Base-by-base conservation (phyloP, 73 alveolate species). In the Blepharisma japonicum region DNA sequence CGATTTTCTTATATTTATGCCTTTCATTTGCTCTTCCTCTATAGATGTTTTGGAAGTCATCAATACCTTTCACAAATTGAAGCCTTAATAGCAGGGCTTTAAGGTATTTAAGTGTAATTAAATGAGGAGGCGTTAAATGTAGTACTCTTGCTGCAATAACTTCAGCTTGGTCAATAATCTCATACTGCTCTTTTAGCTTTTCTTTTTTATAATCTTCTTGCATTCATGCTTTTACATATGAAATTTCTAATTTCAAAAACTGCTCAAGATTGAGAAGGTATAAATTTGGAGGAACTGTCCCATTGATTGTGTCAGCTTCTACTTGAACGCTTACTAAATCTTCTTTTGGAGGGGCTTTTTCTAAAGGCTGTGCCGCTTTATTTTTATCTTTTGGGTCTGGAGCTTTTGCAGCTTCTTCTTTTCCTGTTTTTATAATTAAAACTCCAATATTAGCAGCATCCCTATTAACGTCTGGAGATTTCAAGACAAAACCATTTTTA, bases 321-420 rank as follows among this genome's bases (percentile, higher is more conserved):
- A 5, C 47, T 14, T 25, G 18, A 61, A 39, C 74, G 23, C 74
- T 61, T 18, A 61, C 23, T 18, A 61, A 14, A 2, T 61, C 74
- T 20, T 61, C 74, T 61, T 61, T 61, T 14, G 23, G 23, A 9
- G 18, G 38, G 23, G 67, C 27, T 61, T 61, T 61, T 61, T 61
- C 74, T 9, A 25, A 0, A 8, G n/a, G 14, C 11, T 61, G 47
- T 18, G 74, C 47, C 2, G 74, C 23, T 61, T 61, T 61, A 48
- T 39, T 61, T 61, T 61, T 61, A 61, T 61, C 74, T 61, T 61
- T 61, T 18, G 74, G 74, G 47, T 61, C 74, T 14, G 23, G n/a
- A 9, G 46, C 74, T 61, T 61, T 61, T 32, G 42, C 42, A 5
- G 3, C 47, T 25, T 61, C 74, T 20, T 61, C 74, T 25, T 61